Conservation (phyloP, 1,284 basidiomycete species). For the Rhodotorula sp. region DNA sequence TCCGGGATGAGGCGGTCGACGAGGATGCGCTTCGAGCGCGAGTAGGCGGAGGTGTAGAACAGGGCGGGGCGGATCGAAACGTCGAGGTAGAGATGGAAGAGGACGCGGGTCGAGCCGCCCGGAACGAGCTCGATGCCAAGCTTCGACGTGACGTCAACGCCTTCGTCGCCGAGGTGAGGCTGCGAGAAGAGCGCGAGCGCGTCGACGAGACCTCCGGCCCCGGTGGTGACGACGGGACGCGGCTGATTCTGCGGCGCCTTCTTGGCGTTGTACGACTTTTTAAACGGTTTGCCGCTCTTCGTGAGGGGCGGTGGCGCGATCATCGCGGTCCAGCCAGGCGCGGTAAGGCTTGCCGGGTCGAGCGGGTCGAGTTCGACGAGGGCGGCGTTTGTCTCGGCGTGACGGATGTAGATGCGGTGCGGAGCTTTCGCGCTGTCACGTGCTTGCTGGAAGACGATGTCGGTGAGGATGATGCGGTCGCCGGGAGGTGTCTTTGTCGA, state of each 20-base stretch:
- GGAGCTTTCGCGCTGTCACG: conserved; percentile 9
- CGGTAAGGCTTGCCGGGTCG: conserved; percentile 11
- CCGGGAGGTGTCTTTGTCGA: too few relatives aligned
- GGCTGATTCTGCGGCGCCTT: background rate
- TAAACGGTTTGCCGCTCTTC: conserved; percentile 18
- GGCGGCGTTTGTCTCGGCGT: background rate
- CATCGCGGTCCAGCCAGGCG: conserved; percentile 2
- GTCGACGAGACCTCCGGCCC: conserved; percentile 32
- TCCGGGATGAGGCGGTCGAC: conserved; percentile 27
- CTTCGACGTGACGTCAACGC: background rate
- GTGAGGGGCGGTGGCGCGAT: conserved; percentile 16
- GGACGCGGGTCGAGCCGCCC: background rate
- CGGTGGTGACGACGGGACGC: background rate
- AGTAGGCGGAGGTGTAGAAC: conserved; percentile 11
- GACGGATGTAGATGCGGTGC: conserved; percentile 14
- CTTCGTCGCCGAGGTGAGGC: background rate
- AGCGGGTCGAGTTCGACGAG: conserved; percentile 28
- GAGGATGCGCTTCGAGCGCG: conserved; percentile 23
- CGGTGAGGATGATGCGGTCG: background rate
- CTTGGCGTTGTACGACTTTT: background rate
- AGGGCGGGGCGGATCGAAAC: conserved; percentile 3
- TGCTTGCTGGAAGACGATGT: background rate
- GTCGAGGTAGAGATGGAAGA: conserved; percentile 9
- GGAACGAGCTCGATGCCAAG: background rate
- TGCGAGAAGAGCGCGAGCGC: conserved; percentile 12